Evolutionary conservation across 2,329 filamentous ascomycete species (phyloP), one percentile per base, ranked within the genome.

Genomic region (Stemphylium lycopersici): DNA sequence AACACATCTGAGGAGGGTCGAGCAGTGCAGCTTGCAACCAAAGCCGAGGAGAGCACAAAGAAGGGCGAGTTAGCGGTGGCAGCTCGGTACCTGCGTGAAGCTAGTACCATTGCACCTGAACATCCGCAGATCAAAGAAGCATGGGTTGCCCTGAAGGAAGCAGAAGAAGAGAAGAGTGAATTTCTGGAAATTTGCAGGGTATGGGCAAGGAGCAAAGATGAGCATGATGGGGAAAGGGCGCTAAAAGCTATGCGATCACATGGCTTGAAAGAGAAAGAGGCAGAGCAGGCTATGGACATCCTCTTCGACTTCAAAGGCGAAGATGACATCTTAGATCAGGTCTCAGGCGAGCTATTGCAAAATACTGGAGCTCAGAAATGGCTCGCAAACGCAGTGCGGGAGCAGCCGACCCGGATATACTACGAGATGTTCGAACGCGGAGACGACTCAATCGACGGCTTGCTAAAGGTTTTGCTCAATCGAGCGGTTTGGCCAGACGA

Each of bases 391-490:
- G 68, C 69, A 4, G 65, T 81, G 32, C 57, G 66, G 20, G 64
- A 74, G 11, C 69, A 72, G 34, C 74, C 78, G 12, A 80, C 78
- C 3, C 67, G 73, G 29, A 74, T 74, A 20, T 81, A 79, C 63
- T 74, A 77, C 34, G 70, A 73, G 48, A 62, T 81, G 36, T 81
- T 77, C 48, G 72, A 75, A 45, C 73, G 76, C 13, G 80, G 80
- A 20, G 76, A 80, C 56, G 77, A 79, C 42, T 77, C 74, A 31
- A 78, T 80, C 52, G 74, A 77, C 59, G 77, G 76, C 3, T 65
- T 81, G 36, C 63, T 78, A 12, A 74, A 73, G 18, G 67, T 80
- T 3, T 56, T 78, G 7, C 70, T 81, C 12, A 79, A 80, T 48
- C 66, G 75, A 7, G 51, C 64, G 1, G 56, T 75, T 13, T 82